phyloP scores from a whole-genome alignment of 306 rosid genomes.

The Luffa aegyptiaca region DNA sequence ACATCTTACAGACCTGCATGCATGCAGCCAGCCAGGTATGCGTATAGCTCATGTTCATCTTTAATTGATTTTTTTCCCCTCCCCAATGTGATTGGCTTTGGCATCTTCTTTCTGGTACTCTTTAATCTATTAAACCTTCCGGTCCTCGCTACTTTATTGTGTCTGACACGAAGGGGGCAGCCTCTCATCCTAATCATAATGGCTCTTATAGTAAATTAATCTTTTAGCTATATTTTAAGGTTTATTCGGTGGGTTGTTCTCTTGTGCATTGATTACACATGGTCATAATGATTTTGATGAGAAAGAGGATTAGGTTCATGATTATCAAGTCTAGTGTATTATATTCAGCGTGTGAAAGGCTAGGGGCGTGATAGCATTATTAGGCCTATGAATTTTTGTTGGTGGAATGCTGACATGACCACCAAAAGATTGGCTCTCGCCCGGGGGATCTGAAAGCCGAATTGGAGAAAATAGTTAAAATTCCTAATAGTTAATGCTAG shows the following conservation, averaged over 20 bases:
- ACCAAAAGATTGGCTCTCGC: neutral
- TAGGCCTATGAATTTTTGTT: neutral
- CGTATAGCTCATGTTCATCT: neutral
- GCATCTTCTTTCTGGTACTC: conserved; percentile 19
- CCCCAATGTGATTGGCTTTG: conserved; percentile 1
- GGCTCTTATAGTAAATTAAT: conserved; percentile 22
- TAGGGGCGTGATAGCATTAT: neutral
- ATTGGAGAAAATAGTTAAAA: neutral
- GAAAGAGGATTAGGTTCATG: conserved; percentile 40
- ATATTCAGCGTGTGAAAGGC: neutral
- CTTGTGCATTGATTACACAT: conserved; percentile 26
- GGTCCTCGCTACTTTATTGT: conserved; percentile 23
- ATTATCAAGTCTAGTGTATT: conserved; percentile 18
- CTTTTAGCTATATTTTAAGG: conserved; percentile 21
- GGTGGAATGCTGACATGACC: conserved; percentile 5
- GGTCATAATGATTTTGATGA: conserved; percentile 47
- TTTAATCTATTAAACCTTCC: conserved; percentile 10
- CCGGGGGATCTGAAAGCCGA: neutral
- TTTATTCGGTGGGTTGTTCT: conserved; percentile 18
- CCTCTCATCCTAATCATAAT: conserved; percentile 31
- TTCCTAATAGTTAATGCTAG: neutral
- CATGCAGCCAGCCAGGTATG: conserved; percentile 3
- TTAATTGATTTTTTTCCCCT: neutral
- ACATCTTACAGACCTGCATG: neutral
- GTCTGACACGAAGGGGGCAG: conserved; percentile 54